These are phyloP conservation scores for Venturia aucupariae DNA, from an alignment of 2,329 filamentous ascomycete species.

Conservation along the genomic window DNA sequence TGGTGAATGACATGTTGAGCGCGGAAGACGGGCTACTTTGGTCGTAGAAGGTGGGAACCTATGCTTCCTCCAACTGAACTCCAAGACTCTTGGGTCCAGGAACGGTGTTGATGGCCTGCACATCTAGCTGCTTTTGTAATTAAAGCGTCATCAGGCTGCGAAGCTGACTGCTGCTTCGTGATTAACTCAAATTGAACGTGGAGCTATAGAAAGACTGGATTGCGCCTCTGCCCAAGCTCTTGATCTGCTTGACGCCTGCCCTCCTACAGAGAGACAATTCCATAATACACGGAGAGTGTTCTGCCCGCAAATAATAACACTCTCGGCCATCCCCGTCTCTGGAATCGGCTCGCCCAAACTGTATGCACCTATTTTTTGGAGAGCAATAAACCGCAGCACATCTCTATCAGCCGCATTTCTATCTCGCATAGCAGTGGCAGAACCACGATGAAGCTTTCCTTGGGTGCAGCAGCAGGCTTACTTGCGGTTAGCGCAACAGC, in stretches of 20 bases:
- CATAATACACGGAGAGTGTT: background rate
- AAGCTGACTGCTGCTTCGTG: background rate
- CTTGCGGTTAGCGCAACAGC: background rate
- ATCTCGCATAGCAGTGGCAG: background rate
- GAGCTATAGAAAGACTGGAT: conserved; percentile 4
- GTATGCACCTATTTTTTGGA: background rate
- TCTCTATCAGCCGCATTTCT: background rate
- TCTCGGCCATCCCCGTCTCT: background rate
- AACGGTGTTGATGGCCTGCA: background rate
- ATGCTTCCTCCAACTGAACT: no score
- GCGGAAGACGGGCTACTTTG: background rate
- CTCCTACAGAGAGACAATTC: background rate
- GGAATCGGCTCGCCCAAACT: background rate
- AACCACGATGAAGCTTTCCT: conserved; percentile 1
- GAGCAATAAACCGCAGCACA: background rate
- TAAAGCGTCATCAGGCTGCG: background rate
- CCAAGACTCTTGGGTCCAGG: background rate
- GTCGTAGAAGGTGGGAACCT: background rate
- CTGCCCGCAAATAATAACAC: background rate
- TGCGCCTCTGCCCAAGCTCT: conserved; percentile 2
- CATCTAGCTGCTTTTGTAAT: background rate
- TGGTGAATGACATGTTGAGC: background rate
- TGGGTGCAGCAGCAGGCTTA: background rate
- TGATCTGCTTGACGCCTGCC: background rate
- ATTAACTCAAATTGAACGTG: background rate